Conservation (phyloP, 768 basidiomycete genomes). For the Naganishia antarctica region DNA sequence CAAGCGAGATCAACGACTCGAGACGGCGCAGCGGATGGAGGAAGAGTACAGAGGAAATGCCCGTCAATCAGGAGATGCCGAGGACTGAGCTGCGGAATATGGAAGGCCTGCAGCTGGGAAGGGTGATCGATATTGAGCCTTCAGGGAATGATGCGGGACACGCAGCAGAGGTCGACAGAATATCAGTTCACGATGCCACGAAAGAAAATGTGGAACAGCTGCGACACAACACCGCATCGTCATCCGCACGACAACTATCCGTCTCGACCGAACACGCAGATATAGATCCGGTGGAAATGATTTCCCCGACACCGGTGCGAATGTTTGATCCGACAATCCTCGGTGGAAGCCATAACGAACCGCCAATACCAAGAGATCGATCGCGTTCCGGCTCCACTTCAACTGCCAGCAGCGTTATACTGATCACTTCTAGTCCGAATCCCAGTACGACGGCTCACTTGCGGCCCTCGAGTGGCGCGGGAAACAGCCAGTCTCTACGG, state of each 20-base stretch:
- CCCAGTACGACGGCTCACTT: not conserved
- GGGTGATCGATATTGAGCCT: not conserved
- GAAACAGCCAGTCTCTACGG: not conserved
- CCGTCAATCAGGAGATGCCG: too few relatives aligned
- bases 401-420: not conserved
- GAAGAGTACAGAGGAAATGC: constrained; percentile 1
- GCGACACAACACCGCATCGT: too few relatives aligned
- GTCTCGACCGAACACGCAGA: too few relatives aligned
- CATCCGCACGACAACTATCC: too few relatives aligned
- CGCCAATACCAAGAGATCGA: not conserved
- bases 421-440: constrained; percentile 9
- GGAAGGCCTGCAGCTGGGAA: not conserved
- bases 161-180: not conserved
- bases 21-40: constrained; percentile 8
- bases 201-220: too few relatives aligned
- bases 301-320: constrained; percentile 4
- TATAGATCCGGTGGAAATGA: constrained; percentile 13
- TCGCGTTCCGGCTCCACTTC: constrained; percentile 6
- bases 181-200: not conserved
- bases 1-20: not conserved
- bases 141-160: not conserved
- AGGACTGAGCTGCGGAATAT: not conserved
- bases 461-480: not conserved
- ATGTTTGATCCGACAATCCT: not conserved
- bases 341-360: too few relatives aligned